A percentile compares a stretch with the other conserved stretches of the same genome.
phyloP scores from a whole-genome alignment of 257 asterid genomes.

The Handroanthus guayacan region DNA sequence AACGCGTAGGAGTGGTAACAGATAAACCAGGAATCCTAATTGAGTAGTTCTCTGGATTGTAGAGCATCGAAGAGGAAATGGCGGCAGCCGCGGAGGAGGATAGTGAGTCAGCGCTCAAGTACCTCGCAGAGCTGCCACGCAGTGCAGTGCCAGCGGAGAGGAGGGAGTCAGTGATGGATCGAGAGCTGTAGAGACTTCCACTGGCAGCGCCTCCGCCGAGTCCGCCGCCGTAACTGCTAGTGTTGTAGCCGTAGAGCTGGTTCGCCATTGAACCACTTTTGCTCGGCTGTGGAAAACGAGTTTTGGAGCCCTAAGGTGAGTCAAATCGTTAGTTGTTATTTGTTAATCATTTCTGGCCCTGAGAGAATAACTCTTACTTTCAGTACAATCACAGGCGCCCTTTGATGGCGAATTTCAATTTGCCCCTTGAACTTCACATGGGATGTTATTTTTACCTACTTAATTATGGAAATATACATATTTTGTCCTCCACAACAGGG shows the following conservation, averaged over 20 bases:
- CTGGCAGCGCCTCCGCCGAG: slow-evolving; percentile 36
- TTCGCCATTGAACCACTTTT: slow-evolving; percentile 54
- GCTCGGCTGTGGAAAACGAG: background rate
- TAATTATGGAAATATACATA: too few species aligned
- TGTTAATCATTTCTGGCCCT: too few species aligned
- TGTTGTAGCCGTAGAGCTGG: slow-evolving; percentile 61
- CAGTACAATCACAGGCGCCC: too few species aligned
- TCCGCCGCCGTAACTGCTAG: slow-evolving; percentile 47
- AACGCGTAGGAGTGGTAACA: slow-evolving; percentile 49
- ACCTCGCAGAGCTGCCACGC: slow-evolving; percentile 59
- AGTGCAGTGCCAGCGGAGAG: slow-evolving; percentile 50
- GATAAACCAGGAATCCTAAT: slow-evolving; percentile 55
- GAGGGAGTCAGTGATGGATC: slow-evolving; percentile 61
- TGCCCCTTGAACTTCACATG: too few species aligned
- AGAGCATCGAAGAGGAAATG: slow-evolving; percentile 54
- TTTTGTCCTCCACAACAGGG: too few species aligned
- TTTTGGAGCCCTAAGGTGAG: slow-evolving; percentile 42
- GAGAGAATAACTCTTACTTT: too few species aligned
- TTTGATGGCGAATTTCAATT: too few species aligned
- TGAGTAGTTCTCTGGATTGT: slow-evolving; percentile 55
- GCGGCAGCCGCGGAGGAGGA: slow-evolving; percentile 41
- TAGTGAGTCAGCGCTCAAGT: slow-evolving; percentile 55
- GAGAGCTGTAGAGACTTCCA: slow-evolving; percentile 46
- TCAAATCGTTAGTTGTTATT: too few species aligned
- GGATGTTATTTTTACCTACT: too few species aligned